Conservation (phyloP, 176 grass and related monocot genomes). For the Rhynchospora breviuscula region DNA sequence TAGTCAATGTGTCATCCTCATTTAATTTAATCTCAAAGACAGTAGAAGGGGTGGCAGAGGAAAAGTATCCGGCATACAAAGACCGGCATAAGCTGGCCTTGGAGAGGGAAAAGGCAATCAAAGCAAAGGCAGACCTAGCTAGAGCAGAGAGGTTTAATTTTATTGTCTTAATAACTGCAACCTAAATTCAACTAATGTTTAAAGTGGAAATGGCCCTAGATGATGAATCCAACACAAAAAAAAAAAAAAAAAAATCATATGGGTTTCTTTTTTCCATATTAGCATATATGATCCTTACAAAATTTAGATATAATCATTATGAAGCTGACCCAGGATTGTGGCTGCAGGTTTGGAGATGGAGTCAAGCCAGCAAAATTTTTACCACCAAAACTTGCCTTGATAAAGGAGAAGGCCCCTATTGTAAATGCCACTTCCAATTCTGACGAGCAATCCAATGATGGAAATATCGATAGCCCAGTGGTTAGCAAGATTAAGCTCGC, state of each 20-base stretch:
- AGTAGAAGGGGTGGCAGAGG: slow-evolving; percentile 66
- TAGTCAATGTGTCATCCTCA: slow-evolving; percentile 38
- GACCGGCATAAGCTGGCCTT: slow-evolving; percentile 78
- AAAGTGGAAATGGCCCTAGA: not conserved
- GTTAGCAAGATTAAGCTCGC: slow-evolving; percentile 76
- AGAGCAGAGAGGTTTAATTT: slow-evolving; percentile 52
- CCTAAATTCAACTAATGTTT: not conserved
- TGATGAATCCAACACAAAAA: not conserved
- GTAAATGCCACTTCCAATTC: slow-evolving; percentile 29
- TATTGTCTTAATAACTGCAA: too few species aligned
- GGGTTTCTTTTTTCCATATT: not conserved
- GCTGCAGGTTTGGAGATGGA: slow-evolving; percentile 25
- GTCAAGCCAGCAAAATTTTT: slow-evolving; percentile 32
- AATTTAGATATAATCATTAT: not conserved
- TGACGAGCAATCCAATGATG: slow-evolving; percentile 43
- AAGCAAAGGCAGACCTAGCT: slow-evolving; percentile 80
- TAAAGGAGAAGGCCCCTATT: slow-evolving; percentile 58
- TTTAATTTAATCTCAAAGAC: slow-evolving; percentile 77
- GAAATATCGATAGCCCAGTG: slow-evolving; percentile 35
- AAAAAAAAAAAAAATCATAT: not conserved
- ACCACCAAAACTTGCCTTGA: slow-evolving; percentile 69
- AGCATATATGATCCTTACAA: not conserved
- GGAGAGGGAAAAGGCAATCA: slow-evolving; percentile 75
- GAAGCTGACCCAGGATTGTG: slow-evolving; percentile 12
- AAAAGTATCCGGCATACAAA: slow-evolving; percentile 88